A percentile compares a stretch with the other conserved stretches of the same genome.
These are phyloP conservation scores for Penicillium ochrochloron DNA, from an alignment of 495 filamentous ascomycete genomes.

Conservation along the genomic window DNA sequence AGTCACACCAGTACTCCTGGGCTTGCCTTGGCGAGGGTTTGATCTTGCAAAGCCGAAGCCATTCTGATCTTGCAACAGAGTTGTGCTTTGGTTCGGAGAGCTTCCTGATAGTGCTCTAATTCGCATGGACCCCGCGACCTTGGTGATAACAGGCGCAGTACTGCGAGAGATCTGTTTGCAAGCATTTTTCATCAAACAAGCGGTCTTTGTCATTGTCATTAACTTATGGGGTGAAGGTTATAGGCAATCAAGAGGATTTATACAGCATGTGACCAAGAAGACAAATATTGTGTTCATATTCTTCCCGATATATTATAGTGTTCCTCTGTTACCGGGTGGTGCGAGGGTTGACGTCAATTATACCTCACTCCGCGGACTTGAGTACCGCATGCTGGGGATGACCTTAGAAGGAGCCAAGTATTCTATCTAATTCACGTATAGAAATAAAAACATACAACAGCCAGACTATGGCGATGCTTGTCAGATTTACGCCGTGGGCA, in stretches of 20 bases:
- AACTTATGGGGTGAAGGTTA: neutral
- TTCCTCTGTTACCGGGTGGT: neutral
- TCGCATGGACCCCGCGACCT: constrained; percentile 8
- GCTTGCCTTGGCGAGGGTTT: constrained; percentile 55
- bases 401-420: constrained; percentile 1
- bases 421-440: no score
- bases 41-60: constrained; percentile 60
- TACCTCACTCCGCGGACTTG: constrained; percentile 25
- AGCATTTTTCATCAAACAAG: neutral
- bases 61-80: constrained; percentile 56
- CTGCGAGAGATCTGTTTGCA: constrained; percentile 10
- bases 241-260: neutral
- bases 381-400: constrained; percentile 8
- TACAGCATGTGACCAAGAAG: neutral
- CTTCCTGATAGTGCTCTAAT: constrained; percentile 26
- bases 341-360: constrained; percentile 30
- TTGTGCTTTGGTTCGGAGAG: constrained; percentile 25
- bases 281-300: neutral
- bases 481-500: no score
- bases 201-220: constrained; percentile 7
- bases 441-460: no score
- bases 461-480: no score
- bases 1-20: constrained; percentile 54
- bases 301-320: neutral
- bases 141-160: constrained; percentile 17